Evolutionary conservation across 139 green algal genomes (phyloP), one percentile per base, ranked within the genome.

Genomic region (Coelastrella sp.): DNA sequence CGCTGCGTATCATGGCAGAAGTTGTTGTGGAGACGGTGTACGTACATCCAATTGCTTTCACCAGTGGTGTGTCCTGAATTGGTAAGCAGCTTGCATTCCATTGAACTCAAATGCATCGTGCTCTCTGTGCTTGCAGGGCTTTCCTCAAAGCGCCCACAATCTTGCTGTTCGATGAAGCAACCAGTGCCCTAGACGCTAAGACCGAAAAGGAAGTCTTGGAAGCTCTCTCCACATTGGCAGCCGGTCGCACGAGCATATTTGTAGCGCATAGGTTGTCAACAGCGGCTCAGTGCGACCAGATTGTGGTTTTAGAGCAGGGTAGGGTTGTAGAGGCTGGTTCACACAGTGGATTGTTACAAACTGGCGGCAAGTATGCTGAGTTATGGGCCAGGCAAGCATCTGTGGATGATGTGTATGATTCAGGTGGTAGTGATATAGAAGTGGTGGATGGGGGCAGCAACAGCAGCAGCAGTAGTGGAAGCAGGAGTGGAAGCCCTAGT

Each of bases 221-320:
- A 66, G 81, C 93, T 5, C 85, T 96, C 5, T 73, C 86, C 8
- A 83, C 85, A 61, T 93, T 99, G 58, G 93, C 96, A 22, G 77
- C 85, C 65, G 96, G 97, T 2, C 95, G 98, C n/a, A 99, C 98
- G 11, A 96, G 94, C 73, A 91, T 99, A 16, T 96, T 99, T 83
- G 96, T 99, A 7, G 98, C 98, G 4, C 98, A 99, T 93, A 95
- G 98, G 5, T 95, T 99, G 17, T 97, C 94, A 77, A 99, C 98
- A 92, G 89, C 96, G 17, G 96, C 97, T 2, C 93, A 96, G 92
- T 98, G 96, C 71, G 96, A 99, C 89, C 92, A 97, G 60, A 98
- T 99, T 47, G 93, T 97, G 32, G 97, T 99, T 47, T 87, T 99
- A 22, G 95, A 99, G 20, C 66, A 95, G 23, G 98, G 98, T 4